Conservation (phyloP, 2,329 filamentous ascomycete genomes). For the Fusarium zealandicum region DNA sequence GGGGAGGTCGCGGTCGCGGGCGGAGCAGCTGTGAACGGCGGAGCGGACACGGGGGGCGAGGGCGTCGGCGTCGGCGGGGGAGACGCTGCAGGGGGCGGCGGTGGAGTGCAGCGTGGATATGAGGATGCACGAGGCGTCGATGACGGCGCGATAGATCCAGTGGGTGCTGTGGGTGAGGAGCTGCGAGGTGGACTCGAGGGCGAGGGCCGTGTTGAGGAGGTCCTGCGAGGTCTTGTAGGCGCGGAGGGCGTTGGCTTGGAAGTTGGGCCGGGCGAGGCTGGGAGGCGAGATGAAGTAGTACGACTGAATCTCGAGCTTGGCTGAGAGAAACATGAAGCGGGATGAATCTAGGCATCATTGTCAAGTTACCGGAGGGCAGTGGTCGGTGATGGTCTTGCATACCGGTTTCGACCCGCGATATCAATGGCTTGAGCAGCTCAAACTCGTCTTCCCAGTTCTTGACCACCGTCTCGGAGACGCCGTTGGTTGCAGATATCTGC, state of each 20-base stretch:
- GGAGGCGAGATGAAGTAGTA: constrained; percentile 60
- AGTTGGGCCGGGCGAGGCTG: constrained; percentile 46
- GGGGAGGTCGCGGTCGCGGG: constrained; percentile 59
- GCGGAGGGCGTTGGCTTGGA: constrained; percentile 55
- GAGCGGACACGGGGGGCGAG: constrained; percentile 45
- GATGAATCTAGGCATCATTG: constrained; percentile 50
- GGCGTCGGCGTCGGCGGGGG: constrained; percentile 41
- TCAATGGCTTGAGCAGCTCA: constrained; percentile 54
- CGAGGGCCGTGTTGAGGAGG: constrained; percentile 52
- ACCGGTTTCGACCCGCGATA: constrained; percentile 58
- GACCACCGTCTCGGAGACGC: constrained; percentile 56
- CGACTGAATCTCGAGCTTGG: constrained; percentile 60
- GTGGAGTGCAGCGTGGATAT: constrained; percentile 56
- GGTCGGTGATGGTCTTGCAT: background rate
- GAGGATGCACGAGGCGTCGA: constrained; percentile 56
- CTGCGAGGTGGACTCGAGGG: constrained; percentile 50
- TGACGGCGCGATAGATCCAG: constrained; percentile 56
- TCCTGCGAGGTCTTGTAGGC: constrained; percentile 57
- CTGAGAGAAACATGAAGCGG: constrained; percentile 57
- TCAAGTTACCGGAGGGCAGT: background rate
- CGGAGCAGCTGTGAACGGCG: constrained; percentile 52
- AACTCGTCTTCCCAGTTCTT: constrained; percentile 61
- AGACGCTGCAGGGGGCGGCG: constrained; percentile 46
- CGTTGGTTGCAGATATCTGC: constrained; percentile 55
- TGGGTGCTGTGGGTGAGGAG: constrained; percentile 58